Percentiles rank a stretch among this genome's conserved stretches.
Evolutionary conservation across 495 filamentous ascomycete genomes (phyloP).

Genomic region (Penicillium cinerascens): DNA sequence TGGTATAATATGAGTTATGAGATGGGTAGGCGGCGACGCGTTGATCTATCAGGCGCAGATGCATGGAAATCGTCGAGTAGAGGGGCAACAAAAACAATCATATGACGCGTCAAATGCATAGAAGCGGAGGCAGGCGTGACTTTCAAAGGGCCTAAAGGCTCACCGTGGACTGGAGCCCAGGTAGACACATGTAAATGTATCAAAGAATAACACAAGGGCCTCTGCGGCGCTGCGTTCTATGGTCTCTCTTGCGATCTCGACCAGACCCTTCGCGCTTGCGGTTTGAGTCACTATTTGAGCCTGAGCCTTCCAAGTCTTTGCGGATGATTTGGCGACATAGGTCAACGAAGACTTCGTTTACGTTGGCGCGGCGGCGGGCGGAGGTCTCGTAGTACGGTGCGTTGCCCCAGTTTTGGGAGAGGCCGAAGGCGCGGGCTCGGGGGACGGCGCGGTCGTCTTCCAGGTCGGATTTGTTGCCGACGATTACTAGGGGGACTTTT

Average conservation of each 20-base stretch:
- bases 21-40: conserved; percentile 12
- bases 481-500: conserved; percentile 88
- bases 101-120: conserved; percentile 23
- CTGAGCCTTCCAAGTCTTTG: conserved; percentile 55
- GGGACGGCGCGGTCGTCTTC: conserved; percentile 87
- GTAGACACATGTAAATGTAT: background rate
- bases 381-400: conserved; percentile 95
- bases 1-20: conserved; percentile 16
- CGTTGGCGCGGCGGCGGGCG: conserved; percentile 79
- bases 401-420: conserved; percentile 84
- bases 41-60: conserved; percentile 25
- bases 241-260: conserved; percentile 32
- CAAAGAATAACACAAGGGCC: conserved; percentile 46
- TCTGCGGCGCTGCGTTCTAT: conserved; percentile 27
- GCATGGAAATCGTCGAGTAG: conserved; percentile 13
- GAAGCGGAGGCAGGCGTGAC: conserved; percentile 17
- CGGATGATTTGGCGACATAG: conserved; percentile 88
- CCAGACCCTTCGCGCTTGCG: conserved; percentile 38
- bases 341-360: conserved; percentile 93
- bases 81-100: conserved; percentile 14
- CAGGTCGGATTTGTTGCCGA: conserved; percentile 95
- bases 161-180: background rate
- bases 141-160: conserved; percentile 3
- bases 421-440: conserved; percentile 75
- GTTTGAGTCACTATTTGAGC: conserved; percentile 38